Conservation (phyloP, 768 basidiomycete species). For the Lactifluus subvellereus region DNA sequence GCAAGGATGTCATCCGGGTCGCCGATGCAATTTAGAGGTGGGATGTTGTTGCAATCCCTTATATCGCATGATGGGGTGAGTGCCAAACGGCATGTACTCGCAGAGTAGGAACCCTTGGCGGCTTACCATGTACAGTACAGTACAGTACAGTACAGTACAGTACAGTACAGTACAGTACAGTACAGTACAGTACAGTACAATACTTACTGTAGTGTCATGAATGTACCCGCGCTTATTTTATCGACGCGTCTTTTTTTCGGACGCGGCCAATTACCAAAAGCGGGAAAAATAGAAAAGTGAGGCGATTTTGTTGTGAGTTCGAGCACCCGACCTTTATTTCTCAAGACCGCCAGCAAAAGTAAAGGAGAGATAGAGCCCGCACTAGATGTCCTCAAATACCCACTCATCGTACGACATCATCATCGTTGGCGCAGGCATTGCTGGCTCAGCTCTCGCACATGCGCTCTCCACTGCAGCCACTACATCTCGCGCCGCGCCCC, state of each 20-base stretch:
- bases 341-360: background rate
- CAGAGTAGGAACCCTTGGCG: background rate
- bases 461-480: conserved; percentile 59
- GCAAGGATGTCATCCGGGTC: conserved; percentile 83
- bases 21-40: conserved; percentile 67
- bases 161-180: too few species aligned
- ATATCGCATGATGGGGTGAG: background rate
- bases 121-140: conserved; percentile 54
- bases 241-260: too few species aligned
- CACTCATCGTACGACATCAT: conserved; percentile 60
- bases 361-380: background rate
- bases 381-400: background rate
- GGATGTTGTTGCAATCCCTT: conserved; percentile 62
- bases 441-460: conserved; percentile 82
- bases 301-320: background rate
- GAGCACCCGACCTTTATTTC: too few species aligned
- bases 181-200: too few species aligned
- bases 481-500: conserved; percentile 42
- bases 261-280: too few species aligned
- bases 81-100: background rate
- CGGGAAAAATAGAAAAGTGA: background rate
- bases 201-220: too few species aligned
- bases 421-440: conserved; percentile 90
- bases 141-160: too few species aligned
- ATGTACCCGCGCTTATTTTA: too few species aligned